Evolutionary conservation across 2,329 filamentous ascomycete species (phyloP).

Genomic region (Scorias spongiosa): DNA sequence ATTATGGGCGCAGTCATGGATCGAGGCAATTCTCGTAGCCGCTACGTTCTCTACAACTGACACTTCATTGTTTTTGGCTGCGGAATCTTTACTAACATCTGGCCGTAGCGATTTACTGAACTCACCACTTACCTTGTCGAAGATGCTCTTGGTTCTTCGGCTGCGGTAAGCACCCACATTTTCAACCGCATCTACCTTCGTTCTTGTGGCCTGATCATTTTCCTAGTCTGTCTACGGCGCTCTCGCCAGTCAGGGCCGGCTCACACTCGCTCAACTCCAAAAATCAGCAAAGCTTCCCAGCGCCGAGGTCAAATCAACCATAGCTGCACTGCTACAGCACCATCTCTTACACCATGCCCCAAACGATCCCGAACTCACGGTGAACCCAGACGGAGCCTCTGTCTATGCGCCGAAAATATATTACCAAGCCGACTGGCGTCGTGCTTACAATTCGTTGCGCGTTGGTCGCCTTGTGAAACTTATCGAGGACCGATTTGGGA

Average conservation of each 20-base stretch:
- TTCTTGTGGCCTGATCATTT: background rate
- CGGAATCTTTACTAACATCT: background rate
- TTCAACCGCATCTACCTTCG: no score
- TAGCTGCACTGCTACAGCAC: slow-evolving; percentile 76
- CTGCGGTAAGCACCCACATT: slow-evolving; percentile 50
- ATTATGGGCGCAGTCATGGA: no score
- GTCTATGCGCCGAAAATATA: slow-evolving; percentile 31
- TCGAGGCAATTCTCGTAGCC: no score
- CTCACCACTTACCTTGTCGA: slow-evolving; percentile 81
- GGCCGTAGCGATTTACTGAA: slow-evolving; percentile 50
- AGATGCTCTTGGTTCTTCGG: slow-evolving; percentile 81
- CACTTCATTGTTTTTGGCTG: no score
- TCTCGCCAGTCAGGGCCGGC: slow-evolving; percentile 64
- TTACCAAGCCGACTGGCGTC: slow-evolving; percentile 71
- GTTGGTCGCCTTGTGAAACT: slow-evolving; percentile 67
- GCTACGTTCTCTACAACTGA: no score
- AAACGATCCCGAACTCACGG: slow-evolving; percentile 27
- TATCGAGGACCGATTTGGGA: slow-evolving; percentile 58
- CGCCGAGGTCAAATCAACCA: slow-evolving; percentile 64
- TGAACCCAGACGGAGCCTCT: slow-evolving; percentile 11
- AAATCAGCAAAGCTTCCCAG: slow-evolving; percentile 57
- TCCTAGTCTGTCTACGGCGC: slow-evolving; percentile 67
- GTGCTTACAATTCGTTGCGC: slow-evolving; percentile 70
- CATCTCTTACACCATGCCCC: slow-evolving; percentile 41
- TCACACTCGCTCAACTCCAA: slow-evolving; percentile 52